A percentile compares a stretch with the other conserved stretches of the same genome.
These are phyloP conservation scores for Aurantiochytrium sp. DNA, from an alignment of 108 stramenopile genomes.

Conservation along the genomic window DNA sequence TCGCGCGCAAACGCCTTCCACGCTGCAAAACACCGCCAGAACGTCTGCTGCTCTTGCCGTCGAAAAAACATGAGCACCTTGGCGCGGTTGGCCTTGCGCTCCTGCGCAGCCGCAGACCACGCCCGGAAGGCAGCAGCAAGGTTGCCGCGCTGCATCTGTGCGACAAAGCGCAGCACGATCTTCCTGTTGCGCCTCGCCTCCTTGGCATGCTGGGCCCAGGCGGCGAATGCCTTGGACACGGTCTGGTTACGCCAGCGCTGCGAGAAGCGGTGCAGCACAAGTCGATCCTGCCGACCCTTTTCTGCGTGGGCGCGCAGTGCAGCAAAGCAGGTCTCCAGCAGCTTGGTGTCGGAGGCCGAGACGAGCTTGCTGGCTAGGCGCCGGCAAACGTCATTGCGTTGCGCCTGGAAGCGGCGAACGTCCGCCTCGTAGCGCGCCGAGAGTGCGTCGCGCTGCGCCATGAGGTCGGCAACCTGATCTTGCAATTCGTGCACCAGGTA, in stretches of 20 bases:
- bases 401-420: neutral
- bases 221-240: neutral
- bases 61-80: constrained; percentile 10
- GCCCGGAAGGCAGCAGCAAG: neutral
- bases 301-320: neutral
- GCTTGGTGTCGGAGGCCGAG: neutral
- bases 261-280: neutral
- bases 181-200: neutral
- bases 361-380: neutral
- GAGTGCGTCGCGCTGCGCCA: neutral
- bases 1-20: neutral
- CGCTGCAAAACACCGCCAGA: neutral
- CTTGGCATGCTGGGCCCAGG: neutral
- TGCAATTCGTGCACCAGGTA: neutral
- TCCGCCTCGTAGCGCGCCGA: neutral
- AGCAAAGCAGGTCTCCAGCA: neutral
- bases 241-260: neutral
- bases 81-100: constrained; percentile 1
- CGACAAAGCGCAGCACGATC: neutral
- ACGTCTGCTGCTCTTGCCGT: neutral
- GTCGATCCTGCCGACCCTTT: neutral
- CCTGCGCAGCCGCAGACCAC: neutral
- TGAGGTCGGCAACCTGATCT: neutral
- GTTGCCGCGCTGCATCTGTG: neutral
- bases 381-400: neutral